phyloP scores from a whole-genome alignment of 495 filamentous ascomycete genomes.

The Pyronema omphalodes region DNA sequence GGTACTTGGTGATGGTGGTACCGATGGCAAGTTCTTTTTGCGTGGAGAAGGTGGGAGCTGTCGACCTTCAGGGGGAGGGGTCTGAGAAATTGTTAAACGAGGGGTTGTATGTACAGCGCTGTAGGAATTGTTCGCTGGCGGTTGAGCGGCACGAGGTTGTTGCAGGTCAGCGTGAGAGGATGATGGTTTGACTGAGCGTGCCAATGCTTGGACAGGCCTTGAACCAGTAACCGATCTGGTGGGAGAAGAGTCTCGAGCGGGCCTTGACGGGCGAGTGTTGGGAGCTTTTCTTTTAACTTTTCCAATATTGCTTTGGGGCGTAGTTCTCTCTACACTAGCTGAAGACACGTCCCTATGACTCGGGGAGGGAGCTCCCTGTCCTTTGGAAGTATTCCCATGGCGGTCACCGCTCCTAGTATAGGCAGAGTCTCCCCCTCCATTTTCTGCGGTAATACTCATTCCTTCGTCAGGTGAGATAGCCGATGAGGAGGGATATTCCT shows the following conservation, averaged over 20 bases:
- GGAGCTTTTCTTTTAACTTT: conserved; percentile 2
- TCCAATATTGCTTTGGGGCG: conserved; percentile 1
- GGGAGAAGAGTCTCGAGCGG: conserved; percentile 23
- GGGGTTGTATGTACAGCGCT: conserved; percentile 15
- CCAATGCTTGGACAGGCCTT: conserved; percentile 15
- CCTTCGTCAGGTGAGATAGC: not conserved
- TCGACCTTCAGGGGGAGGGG: conserved; percentile 21
- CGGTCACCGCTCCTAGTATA: not conserved
- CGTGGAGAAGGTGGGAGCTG: conserved; percentile 21
- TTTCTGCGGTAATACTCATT: not conserved
- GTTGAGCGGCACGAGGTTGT: conserved; percentile 19
- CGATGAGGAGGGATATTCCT: not conserved
- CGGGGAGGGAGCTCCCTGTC: not conserved
- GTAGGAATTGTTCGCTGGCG: conserved; percentile 19
- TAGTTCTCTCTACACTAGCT: not conserved
- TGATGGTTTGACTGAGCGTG: not conserved
- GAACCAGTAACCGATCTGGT: conserved; percentile 20
- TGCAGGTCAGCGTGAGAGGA: conserved; percentile 17
- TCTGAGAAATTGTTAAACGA: conserved; percentile 20
- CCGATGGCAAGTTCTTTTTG: conserved; percentile 28
- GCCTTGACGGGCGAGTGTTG: conserved; percentile 4
- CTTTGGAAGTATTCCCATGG: not conserved
- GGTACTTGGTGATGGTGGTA: conserved; percentile 28
- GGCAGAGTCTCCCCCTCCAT: not conserved
- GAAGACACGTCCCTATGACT: not conserved